phyloP scores from a whole-genome alignment of 257 asterid species.

The Nyctanthes arbortristis region DNA sequence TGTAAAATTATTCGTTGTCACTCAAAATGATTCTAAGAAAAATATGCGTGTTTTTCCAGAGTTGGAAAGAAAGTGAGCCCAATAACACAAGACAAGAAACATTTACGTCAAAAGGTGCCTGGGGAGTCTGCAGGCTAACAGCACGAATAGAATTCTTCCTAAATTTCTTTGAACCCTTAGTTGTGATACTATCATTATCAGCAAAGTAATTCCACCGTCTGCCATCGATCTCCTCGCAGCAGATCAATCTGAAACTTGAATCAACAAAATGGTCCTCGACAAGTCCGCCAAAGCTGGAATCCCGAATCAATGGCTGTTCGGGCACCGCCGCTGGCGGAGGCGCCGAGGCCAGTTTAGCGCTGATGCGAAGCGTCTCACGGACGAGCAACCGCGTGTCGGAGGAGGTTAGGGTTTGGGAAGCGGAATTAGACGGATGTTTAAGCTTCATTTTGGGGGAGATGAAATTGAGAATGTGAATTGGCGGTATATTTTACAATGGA shows the following conservation, averaged over 20 bases:
- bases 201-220: constrained; percentile 85
- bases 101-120: constrained; percentile 72
- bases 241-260: constrained; percentile 78
- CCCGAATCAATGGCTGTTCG: constrained; percentile 35
- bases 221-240: constrained; percentile 93
- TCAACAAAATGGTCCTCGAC: constrained; percentile 59
- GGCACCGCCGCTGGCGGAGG: constrained; percentile 36
- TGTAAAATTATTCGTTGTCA: background rate
- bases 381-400: constrained; percentile 75
- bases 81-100: background rate
- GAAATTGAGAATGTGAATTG: constrained; percentile 20
- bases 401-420: constrained; percentile 67
- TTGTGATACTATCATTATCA: constrained; percentile 26
- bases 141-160: constrained; percentile 72
- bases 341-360: constrained; percentile 95
- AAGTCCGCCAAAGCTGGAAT: constrained; percentile 59
- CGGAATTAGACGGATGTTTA: constrained; percentile 56
- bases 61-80: background rate
- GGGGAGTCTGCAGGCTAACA: constrained; percentile 77
- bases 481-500: background rate
- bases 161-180: constrained; percentile 40
- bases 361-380: constrained; percentile 92
- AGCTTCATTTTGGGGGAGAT: constrained; percentile 58
- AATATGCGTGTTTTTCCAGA: background rate
- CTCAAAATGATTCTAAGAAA: background rate